Evolutionary conservation across 139 green algal species (phyloP), one percentile per base, ranked within the genome.

Genomic region (Marvania coccoides): DNA sequence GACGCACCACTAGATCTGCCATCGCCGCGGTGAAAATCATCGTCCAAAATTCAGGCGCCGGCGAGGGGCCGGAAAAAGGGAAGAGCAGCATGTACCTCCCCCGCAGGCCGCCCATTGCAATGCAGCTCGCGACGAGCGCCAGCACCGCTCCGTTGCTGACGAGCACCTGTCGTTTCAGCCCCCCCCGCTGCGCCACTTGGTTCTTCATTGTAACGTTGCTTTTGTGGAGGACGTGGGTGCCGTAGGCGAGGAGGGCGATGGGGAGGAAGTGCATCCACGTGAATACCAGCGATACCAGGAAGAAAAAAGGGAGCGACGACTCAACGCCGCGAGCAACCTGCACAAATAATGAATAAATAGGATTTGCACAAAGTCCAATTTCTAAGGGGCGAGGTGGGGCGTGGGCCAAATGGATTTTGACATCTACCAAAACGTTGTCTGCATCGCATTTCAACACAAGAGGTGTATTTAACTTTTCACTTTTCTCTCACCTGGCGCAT

Each of bases 261-360:
- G 62, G 64, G 68, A 51, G 34, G 1, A 69, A 51, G 34, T 80
- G 75, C 10, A 66, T n/a, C 23, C 59, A 70, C 2, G 76, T n/a
- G 24, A 85, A 85, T 0, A 85, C 33, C 13, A 84, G 37, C 4
- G 62, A 31, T 24, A 85, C 64, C 10, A 85, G 62, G 5, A 47
- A 33, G 1, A 78, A 34, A 33, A 71, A 85, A 3, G 79, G 79
- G 14, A 70, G 61, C 13, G 68, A 37, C 9, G 61, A 65, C 42
- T 85, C 79, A 31, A 85, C 34, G 61, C 76, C 73, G 5, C 39
- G 53, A 12, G 58, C 72, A 6, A 69, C 24, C 23, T 59, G 23
- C 26, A 8, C 8, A 10, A 59, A n/a, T n/a, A n/a, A n/a, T n/a
- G n/a, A n/a, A n/a, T n/a, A n/a, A n/a, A n/a, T n/a, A n/a, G n/a